These are phyloP conservation scores for Saccharomycopsis schoenii DNA, from an alignment of 805 yeast genomes.

Conservation along the genomic window DNA sequence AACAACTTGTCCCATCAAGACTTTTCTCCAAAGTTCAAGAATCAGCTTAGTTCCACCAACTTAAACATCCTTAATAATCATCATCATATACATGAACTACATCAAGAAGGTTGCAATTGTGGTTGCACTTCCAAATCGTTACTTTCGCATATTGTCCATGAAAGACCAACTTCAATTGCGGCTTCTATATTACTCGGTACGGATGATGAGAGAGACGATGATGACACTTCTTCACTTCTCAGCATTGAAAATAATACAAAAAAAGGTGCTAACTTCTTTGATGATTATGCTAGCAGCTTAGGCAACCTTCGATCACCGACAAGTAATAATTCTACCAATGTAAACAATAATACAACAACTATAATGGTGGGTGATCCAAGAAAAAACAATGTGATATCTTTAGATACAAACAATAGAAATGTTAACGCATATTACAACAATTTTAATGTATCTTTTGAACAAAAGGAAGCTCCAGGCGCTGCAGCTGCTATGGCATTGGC, in stretches of 20 bases:
- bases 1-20: neutral
- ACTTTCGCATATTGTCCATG: constrained; percentile 45
- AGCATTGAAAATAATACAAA: constrained; percentile 17
- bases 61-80: constrained; percentile 26
- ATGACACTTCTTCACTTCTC: constrained; percentile 22
- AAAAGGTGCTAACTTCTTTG: constrained; percentile 10
- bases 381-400: constrained; percentile 22
- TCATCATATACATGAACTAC: constrained; percentile 26
- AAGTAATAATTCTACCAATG: neutral
- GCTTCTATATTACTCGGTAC: constrained; percentile 42
- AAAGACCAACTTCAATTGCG: constrained; percentile 56
- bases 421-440: constrained; percentile 5
- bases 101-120: constrained; percentile 45
- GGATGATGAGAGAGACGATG: constrained; percentile 41
- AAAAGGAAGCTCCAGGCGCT: constrained; percentile 66
- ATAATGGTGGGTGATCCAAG: constrained; percentile 22
- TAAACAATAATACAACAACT: neutral
- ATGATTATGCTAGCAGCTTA: constrained; percentile 12
- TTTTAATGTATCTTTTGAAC: constrained; percentile 43
- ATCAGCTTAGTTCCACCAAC: constrained; percentile 27
- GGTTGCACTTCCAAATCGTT: constrained; percentile 31
- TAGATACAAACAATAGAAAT: constrained; percentile 4
- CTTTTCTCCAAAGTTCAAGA: neutral
- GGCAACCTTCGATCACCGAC: constrained; percentile 3
- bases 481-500: constrained; percentile 50